Conservation (phyloP, 2,329 filamentous ascomycete genomes). For the Fusarium sp. region DNA sequence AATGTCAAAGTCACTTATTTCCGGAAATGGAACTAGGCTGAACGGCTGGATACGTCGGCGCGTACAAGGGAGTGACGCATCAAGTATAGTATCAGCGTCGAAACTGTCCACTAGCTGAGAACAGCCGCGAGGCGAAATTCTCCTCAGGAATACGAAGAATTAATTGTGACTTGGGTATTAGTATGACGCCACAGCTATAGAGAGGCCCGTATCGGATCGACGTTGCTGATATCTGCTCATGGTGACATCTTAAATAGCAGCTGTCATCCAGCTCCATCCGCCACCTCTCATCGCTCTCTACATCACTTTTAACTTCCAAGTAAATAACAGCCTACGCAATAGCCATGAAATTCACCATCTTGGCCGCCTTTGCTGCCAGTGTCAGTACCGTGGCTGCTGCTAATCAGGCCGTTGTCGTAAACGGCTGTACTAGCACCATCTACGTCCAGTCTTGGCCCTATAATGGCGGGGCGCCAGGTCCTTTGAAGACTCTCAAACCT, state of each 20-base stretch:
- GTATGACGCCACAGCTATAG: constrained; percentile 3
- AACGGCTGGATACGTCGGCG: not conserved
- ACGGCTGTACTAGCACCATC: constrained; percentile 46
- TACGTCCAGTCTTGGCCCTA: constrained; percentile 51
- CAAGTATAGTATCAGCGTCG: not conserved
- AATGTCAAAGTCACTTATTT: too few relatives aligned
- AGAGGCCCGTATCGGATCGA: constrained; percentile 5
- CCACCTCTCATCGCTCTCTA: not conserved
- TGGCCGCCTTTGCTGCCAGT: constrained; percentile 44
- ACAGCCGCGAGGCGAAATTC: not conserved
- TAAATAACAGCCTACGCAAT: not conserved
- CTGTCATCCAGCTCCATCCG: constrained; percentile 1
- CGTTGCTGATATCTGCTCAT: not conserved
- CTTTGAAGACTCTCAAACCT: constrained; percentile 46
- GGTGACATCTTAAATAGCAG: constrained; percentile 6
- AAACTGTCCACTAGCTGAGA: not conserved
- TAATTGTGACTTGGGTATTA: not conserved
- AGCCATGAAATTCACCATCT: constrained; percentile 44
- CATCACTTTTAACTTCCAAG: not conserved
- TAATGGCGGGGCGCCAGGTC: constrained; percentile 44
- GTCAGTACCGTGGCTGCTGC: constrained; percentile 45
- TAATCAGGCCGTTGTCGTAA: constrained; percentile 49
- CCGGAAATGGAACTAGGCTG: too few relatives aligned
- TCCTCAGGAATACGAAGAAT: not conserved
- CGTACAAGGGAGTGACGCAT: not conserved